phyloP scores from a whole-genome alignment of 2,329 filamentous ascomycete genomes.

The Trichoderma semiorbis region DNA sequence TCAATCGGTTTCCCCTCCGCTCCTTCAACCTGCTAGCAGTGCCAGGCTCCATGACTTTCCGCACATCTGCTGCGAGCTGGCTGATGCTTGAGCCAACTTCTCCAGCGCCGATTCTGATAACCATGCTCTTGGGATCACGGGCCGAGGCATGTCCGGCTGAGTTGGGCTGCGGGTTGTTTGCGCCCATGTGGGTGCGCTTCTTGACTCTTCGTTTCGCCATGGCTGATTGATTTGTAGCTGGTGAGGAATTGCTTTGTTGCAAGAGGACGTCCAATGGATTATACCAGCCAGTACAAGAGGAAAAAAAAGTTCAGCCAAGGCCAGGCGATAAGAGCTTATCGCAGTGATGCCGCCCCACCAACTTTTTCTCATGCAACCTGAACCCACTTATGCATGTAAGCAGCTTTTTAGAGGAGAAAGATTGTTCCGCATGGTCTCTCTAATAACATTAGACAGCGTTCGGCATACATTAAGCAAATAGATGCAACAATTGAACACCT shows the following conservation, averaged over 20 bases:
- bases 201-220: conserved; percentile 84
- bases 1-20: conserved; percentile 78
- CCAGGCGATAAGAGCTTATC: conserved; percentile 32
- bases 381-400: background rate
- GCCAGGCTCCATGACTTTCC: conserved; percentile 91
- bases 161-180: conserved; percentile 56
- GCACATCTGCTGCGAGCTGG: conserved; percentile 87
- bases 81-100: conserved; percentile 89
- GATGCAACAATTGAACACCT: background rate
- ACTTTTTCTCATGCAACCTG: conserved; percentile 28
- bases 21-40: conserved; percentile 89
- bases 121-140: conserved; percentile 89
- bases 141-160: conserved; percentile 59
- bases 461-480: background rate
- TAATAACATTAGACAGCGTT: background rate
- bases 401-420: background rate
- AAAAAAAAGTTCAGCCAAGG: conserved; percentile 35
- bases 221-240: conserved; percentile 24
- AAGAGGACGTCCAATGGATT: background rate
- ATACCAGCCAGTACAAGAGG: background rate
- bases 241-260: background rate
- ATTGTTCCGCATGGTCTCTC: background rate
- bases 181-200: conserved; percentile 80
- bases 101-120: conserved; percentile 92
- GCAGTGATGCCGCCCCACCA: conserved; percentile 33